Percentiles rank a stretch among this genome's conserved stretches.
These are phyloP conservation scores for Oldenlandia corymbosa DNA, from an alignment of 257 asterid genomes.

Conservation along the genomic window DNA sequence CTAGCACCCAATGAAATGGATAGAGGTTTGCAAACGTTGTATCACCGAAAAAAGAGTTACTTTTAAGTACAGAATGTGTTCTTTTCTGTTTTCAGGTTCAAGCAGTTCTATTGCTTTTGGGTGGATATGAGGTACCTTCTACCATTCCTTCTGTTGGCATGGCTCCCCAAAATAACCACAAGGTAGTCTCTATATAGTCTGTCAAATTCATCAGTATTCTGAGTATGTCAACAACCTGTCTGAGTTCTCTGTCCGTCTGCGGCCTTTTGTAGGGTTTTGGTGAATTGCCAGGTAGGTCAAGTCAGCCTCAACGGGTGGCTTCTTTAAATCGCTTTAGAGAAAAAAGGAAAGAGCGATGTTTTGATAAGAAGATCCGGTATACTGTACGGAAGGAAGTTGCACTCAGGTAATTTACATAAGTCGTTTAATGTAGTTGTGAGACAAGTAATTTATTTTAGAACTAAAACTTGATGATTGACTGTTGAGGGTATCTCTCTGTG, in stretches of 20 bases:
- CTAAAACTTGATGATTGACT: neutral
- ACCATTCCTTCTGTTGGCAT: slow-evolving; percentile 64
- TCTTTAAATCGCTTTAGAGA: slow-evolving; percentile 90
- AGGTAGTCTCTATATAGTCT: slow-evolving; percentile 33
- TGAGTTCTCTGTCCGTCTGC: slow-evolving; percentile 17
- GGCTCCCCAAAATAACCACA: slow-evolving; percentile 57
- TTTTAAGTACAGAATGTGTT: slow-evolving; percentile 1
- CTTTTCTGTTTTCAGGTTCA: slow-evolving; percentile 49
- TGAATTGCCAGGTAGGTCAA: slow-evolving; percentile 69
- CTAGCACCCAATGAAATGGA: neutral
- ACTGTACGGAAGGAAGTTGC: slow-evolving; percentile 99
- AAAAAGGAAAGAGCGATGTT: slow-evolving; percentile 91
- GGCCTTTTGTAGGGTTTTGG: slow-evolving; percentile 43
- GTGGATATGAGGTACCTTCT: slow-evolving; percentile 80
- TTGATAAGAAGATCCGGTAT: slow-evolving; percentile 90
- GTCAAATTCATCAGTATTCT: slow-evolving; percentile 6
- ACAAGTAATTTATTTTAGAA: neutral
- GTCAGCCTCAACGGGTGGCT: slow-evolving; percentile 87
- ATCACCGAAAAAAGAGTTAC: neutral
- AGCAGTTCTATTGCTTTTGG: slow-evolving; percentile 82
- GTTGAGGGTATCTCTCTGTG: neutral
- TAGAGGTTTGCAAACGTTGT: neutral
- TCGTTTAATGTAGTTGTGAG: neutral
- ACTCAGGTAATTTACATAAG: slow-evolving; percentile 51
- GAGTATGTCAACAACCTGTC: slow-evolving; percentile 8